phyloP scores from a whole-genome alignment of 768 basidiomycete species.

The Solioccasus polychromus region DNA sequence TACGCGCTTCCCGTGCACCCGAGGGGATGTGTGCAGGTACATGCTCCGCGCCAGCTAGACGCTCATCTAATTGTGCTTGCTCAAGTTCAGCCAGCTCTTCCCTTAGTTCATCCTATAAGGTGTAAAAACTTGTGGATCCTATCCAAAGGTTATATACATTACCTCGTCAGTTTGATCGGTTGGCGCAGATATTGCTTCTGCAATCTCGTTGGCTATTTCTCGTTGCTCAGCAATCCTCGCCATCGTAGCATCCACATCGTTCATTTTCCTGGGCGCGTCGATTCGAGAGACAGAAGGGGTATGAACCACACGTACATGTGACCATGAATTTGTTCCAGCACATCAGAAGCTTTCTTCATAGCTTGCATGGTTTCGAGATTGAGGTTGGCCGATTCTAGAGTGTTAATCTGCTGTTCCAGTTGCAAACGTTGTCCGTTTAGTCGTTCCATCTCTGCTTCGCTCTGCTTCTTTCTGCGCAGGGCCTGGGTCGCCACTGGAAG shows the following conservation, averaged over 20 bases:
- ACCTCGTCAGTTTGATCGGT: slow-evolving; percentile 74
- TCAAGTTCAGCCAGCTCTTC: slow-evolving; percentile 84
- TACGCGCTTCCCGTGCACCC: slow-evolving; percentile 51
- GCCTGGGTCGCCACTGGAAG: slow-evolving; percentile 80
- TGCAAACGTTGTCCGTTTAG: slow-evolving; percentile 84
- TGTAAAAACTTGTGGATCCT: slow-evolving; percentile 1
- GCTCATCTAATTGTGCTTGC: slow-evolving; percentile 82
- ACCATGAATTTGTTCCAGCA: slow-evolving; percentile 85
- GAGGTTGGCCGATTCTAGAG: slow-evolving; percentile 94
- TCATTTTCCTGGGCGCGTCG: slow-evolving; percentile 58
- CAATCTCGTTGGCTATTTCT: slow-evolving; percentile 90
- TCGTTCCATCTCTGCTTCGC: slow-evolving; percentile 82
- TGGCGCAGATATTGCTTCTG: slow-evolving; percentile 80
- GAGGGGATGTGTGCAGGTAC: slow-evolving; percentile 84
- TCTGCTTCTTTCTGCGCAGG: slow-evolving; percentile 88
- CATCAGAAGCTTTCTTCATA: slow-evolving; percentile 94
- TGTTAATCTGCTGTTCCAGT: slow-evolving; percentile 95
- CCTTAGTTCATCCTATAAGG: slow-evolving; percentile 71
- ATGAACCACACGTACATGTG: slow-evolving; percentile 63
- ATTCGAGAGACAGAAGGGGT: neutral
- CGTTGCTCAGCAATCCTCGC: slow-evolving; percentile 83
- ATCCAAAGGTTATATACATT: slow-evolving; percentile 20
- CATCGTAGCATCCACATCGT: slow-evolving; percentile 91
- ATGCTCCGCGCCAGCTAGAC: slow-evolving; percentile 82
- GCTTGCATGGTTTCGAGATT: slow-evolving; percentile 96